phyloP scores from a whole-genome alignment of 257 asterid species.

The Paraleonurus japonicus region DNA sequence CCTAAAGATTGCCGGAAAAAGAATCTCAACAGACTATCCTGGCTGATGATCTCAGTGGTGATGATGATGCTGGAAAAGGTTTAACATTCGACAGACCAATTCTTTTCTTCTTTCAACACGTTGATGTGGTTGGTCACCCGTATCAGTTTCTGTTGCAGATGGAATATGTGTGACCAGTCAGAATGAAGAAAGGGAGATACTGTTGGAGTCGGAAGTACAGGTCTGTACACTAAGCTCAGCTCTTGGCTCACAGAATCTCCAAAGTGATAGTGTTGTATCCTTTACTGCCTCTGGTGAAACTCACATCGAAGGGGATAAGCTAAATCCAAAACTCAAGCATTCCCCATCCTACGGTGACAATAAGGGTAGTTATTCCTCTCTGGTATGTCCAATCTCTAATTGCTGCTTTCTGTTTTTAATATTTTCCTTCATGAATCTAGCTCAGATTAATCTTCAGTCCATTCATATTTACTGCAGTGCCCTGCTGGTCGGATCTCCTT shows the following conservation, averaged over 20 bases:
- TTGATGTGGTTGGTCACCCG: not conserved
- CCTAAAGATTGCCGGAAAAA: constrained; percentile 48
- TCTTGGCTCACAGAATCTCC: constrained; percentile 47
- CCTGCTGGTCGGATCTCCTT: constrained; percentile 91
- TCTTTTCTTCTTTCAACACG: not conserved
- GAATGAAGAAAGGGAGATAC: constrained; percentile 46
- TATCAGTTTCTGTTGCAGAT: constrained; percentile 41
- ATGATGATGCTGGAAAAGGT: constrained; percentile 74
- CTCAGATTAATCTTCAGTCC: constrained; percentile 21
- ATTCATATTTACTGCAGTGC: constrained; percentile 49
- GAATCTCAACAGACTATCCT: constrained; percentile 43
- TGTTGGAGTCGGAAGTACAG: constrained; percentile 58
- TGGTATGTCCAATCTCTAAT: constrained; percentile 41
- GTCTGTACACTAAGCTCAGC: constrained; percentile 41
- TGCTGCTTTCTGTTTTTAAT: constrained; percentile 12
- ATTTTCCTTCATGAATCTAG: constrained; percentile 13
- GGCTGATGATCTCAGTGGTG: constrained; percentile 60
- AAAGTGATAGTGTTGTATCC: constrained; percentile 46
- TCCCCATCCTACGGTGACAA: constrained; percentile 61
- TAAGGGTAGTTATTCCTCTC: constrained; percentile 65
- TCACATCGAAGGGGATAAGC: constrained; percentile 44
- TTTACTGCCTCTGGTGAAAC: constrained; percentile 46
- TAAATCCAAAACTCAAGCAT: constrained; percentile 36
- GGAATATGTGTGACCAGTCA: constrained; percentile 40
- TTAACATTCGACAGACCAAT: not conserved